These are phyloP conservation scores for Kuraishia ogatae DNA, from an alignment of 805 yeast species.

Conservation along the genomic window DNA sequence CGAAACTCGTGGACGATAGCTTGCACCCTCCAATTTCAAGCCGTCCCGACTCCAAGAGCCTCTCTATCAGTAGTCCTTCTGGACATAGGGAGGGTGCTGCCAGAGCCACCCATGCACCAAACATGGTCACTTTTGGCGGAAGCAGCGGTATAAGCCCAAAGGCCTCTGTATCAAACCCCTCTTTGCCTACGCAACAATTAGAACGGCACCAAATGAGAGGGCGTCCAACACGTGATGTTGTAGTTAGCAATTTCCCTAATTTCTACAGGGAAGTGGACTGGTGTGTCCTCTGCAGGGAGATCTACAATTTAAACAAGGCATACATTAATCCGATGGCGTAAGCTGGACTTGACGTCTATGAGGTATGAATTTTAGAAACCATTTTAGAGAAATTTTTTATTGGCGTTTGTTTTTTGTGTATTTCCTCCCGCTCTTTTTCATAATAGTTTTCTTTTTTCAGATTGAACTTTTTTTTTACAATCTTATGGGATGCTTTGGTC, in stretches of 20 bases:
- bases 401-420: background rate
- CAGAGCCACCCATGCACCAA: background rate
- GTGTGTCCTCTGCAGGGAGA: constrained; percentile 80
- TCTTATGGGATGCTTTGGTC: background rate
- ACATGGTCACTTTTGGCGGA: background rate
- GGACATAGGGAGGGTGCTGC: constrained; percentile 3
- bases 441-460: no score
- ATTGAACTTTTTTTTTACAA: no score
- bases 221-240: background rate
- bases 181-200: background rate
- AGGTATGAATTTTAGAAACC: background rate
- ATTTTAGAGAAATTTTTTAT: background rate
- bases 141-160: background rate
- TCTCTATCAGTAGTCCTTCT: constrained; percentile 4
- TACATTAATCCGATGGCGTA: constrained; percentile 27
- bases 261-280: constrained; percentile 70
- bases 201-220: background rate
- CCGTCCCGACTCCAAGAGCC: constrained; percentile 2
- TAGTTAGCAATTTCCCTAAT: constrained; percentile 14
- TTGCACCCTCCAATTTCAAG: background rate
- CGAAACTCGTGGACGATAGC: constrained; percentile 1
- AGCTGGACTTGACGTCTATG: background rate
- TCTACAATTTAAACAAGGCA: constrained; percentile 66
- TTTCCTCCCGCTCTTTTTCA: background rate
- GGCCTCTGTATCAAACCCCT: background rate